Evolutionary conservation across 495 filamentous ascomycete species (phyloP).

Genomic region (Poronia punctata): DNA sequence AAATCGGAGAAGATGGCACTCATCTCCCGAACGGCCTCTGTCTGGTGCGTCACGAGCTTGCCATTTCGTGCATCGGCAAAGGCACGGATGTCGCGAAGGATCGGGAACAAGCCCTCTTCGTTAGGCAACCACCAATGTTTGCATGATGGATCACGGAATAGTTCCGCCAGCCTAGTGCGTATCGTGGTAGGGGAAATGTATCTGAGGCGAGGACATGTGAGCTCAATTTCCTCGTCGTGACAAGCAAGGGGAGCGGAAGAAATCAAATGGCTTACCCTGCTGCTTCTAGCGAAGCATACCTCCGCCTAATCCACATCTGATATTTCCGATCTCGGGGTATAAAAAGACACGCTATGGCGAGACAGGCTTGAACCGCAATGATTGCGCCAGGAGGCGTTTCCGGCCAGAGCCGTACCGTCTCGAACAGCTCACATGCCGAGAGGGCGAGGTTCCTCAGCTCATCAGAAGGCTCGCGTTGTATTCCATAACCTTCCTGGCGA

Average conservation of each 20-base stretch:
- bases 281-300: constrained; percentile 70
- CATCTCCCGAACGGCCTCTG: constrained; percentile 66
- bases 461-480: constrained; percentile 23
- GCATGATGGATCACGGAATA: constrained; percentile 62
- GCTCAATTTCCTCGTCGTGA: too few relatives aligned
- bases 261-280: constrained; percentile 59
- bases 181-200: constrained; percentile 74
- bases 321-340: constrained; percentile 64
- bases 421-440: constrained; percentile 67
- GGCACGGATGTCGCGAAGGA: constrained; percentile 67
- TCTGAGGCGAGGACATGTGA: constrained; percentile 41
- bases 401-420: constrained; percentile 68
- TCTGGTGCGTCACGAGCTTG: constrained; percentile 53
- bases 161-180: constrained; percentile 62
- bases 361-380: constrained; percentile 65
- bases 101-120: constrained; percentile 62
- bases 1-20: constrained; percentile 59
- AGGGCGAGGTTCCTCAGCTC: constrained; percentile 57
- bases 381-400: constrained; percentile 60
- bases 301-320: constrained; percentile 76
- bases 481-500: constrained; percentile 45
- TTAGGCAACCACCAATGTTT: constrained; percentile 83
- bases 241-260: neutral
- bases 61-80: constrained; percentile 67
- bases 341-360: constrained; percentile 72